Percentiles rank a stretch among this genome's conserved stretches.
Evolutionary conservation across 1,284 basidiomycete genomes (phyloP).

Genomic region (Sutorius eximius): DNA sequence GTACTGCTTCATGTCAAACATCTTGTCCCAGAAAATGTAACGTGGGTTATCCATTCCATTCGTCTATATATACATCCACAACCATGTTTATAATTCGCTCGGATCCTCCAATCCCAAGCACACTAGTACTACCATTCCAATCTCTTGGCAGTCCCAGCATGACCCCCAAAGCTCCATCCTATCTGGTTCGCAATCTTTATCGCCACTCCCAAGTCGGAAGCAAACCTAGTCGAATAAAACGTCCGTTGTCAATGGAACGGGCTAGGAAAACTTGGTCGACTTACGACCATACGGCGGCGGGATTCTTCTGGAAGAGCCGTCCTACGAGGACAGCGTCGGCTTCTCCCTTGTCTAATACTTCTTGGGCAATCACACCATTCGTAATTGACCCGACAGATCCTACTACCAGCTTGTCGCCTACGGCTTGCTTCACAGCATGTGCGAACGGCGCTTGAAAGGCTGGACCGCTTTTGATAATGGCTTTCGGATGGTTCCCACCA

Average conservation of each 20-base stretch:
- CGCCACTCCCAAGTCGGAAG: constrained; percentile 50
- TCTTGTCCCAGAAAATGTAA: not conserved
- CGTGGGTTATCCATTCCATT: not conserved
- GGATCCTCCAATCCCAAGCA: not conserved
- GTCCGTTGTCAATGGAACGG: not conserved
- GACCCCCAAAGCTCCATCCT: constrained; percentile 47
- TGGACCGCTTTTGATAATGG: constrained; percentile 48
- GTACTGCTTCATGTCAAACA: not conserved
- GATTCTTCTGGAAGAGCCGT: constrained; percentile 58
- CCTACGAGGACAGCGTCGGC: constrained; percentile 61
- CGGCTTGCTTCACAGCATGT: constrained; percentile 56
- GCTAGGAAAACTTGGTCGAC: constrained; percentile 3
- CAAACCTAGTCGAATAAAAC: constrained; percentile 35
- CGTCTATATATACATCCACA: not conserved
- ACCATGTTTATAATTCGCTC: not conserved
- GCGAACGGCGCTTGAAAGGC: constrained; percentile 56
- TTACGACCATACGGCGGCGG: constrained; percentile 45
- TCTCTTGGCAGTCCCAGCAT: constrained; percentile 14
- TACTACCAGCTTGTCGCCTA: constrained; percentile 52
- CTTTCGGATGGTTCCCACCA: constrained; percentile 54
- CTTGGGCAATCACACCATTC: constrained; percentile 56
- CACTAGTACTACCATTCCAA: constrained; percentile 10
- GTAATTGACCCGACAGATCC: constrained; percentile 66
- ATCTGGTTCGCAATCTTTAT: constrained; percentile 51
- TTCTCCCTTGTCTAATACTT: constrained; percentile 54